These are phyloP conservation scores for Amesomyces nigricolor DNA, from an alignment of 2,329 filamentous ascomycete species.

Conservation along the genomic window DNA sequence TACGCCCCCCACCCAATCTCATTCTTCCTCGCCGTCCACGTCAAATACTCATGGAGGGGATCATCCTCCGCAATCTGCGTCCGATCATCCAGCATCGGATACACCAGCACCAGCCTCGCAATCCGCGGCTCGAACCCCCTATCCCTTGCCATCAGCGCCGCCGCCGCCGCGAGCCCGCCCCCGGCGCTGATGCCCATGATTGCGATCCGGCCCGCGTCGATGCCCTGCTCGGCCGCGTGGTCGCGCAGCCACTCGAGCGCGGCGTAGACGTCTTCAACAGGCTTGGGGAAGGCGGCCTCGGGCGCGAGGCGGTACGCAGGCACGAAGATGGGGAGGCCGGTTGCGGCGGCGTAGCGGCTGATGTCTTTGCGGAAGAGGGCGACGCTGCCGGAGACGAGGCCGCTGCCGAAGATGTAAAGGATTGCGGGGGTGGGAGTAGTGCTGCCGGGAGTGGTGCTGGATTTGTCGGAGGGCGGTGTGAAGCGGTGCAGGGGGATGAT, in stretches of 20 bases:
- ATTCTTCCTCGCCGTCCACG: slow-evolving; percentile 25
- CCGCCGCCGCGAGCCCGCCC: slow-evolving; percentile 24
- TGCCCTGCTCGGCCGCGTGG: slow-evolving; percentile 19
- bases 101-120: slow-evolving; percentile 33
- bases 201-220: slow-evolving; percentile 27
- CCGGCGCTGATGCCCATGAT: slow-evolving; percentile 28
- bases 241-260: slow-evolving; percentile 33
- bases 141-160: slow-evolving; percentile 39
- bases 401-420: slow-evolving; percentile 28
- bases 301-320: slow-evolving; percentile 47
- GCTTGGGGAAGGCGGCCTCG: slow-evolving; percentile 41
- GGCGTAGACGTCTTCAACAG: slow-evolving; percentile 37
- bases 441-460: too few relatives aligned
- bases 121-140: slow-evolving; percentile 28
- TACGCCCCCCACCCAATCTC: slow-evolving; percentile 28
- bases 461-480: neutral
- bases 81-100: slow-evolving; percentile 37
- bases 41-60: slow-evolving; percentile 16
- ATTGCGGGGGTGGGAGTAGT: slow-evolving; percentile 9
- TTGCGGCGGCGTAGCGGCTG: slow-evolving; percentile 14
- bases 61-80: slow-evolving; percentile 21
- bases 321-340: slow-evolving; percentile 27
- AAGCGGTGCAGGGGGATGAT: slow-evolving; percentile 17
- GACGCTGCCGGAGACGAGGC: slow-evolving; percentile 25
- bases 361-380: slow-evolving; percentile 16